These are phyloP conservation scores for Coemansia furcata DNA, from an alignment of 192 early-diverging fungal species.

Conservation along the genomic window DNA sequence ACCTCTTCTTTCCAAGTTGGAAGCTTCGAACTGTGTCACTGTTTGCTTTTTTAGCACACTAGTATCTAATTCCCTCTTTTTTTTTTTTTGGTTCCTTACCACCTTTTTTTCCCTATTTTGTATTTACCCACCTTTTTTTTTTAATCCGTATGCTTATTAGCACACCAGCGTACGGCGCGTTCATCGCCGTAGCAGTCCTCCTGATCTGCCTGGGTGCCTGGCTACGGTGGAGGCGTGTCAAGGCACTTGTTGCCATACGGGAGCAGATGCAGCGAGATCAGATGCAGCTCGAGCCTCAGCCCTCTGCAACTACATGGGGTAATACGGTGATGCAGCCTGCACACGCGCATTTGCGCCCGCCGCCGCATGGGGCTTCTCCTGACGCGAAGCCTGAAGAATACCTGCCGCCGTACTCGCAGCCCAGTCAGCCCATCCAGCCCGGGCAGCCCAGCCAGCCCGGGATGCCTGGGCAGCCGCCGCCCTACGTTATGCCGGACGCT, in stretches of 20 bases:
- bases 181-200: constrained; percentile 4
- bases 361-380: not conserved
- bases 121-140: not conserved
- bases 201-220: constrained; percentile 3
- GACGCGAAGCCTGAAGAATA: constrained; percentile 18
- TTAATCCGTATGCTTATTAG: not conserved
- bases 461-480: not conserved
- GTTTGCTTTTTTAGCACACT: not conserved
- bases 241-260: not conserved
- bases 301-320: not conserved
- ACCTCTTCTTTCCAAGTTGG: no score
- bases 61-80: no score
- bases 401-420: constrained; percentile 21
- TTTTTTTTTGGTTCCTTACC: not conserved
- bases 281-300: not conserved
- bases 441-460: no score
- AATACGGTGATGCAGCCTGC: not conserved
- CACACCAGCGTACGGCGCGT: constrained; percentile 11
- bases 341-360: not conserved
- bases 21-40: no score
- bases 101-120: not conserved
- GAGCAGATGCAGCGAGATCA: not conserved
- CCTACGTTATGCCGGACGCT: not conserved
- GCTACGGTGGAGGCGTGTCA: constrained; percentile 12
- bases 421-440: not conserved